Percentiles rank a stretch among this genome's conserved stretches.
These are phyloP conservation scores for Neonectria faginata DNA, from an alignment of 2,329 filamentous ascomycete species.

Conservation along the genomic window DNA sequence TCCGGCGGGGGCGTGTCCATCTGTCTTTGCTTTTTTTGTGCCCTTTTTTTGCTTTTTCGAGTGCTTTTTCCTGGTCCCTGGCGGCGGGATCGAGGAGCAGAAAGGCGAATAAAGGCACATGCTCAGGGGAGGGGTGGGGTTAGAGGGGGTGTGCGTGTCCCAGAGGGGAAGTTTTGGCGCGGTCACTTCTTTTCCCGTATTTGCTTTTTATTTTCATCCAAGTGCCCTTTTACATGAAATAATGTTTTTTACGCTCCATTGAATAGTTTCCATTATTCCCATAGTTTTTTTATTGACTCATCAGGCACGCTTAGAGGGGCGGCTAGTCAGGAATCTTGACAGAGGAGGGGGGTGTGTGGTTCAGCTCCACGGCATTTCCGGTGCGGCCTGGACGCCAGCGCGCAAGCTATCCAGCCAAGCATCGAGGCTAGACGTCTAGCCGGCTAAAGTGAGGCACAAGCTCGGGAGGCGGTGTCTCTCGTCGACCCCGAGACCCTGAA, in stretches of 20 bases:
- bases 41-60: conserved; percentile 6
- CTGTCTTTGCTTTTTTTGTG: neutral
- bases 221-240: neutral
- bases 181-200: neutral
- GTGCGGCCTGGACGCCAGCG: conserved; percentile 18
- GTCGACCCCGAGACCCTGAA: conserved; percentile 12
- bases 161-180: neutral
- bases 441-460: conserved; percentile 32
- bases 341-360: conserved; percentile 11
- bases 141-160: conserved; percentile 7
- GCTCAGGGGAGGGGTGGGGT: conserved; percentile 1
- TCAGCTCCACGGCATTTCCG: neutral
- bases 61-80: conserved; percentile 11
- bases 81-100: conserved; percentile 18
- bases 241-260: neutral
- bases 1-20: conserved; percentile 18
- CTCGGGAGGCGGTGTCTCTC: conserved; percentile 13
- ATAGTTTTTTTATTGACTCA: conserved; percentile 12
- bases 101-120: conserved; percentile 9
- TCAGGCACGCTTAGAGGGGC: conserved; percentile 11
- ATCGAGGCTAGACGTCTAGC: conserved; percentile 35
- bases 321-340: conserved; percentile 15
- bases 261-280: neutral
- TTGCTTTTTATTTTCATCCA: conserved; percentile 5
- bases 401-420: conserved; percentile 19